Conservation (phyloP, 1,139 yeast genomes). For the Scheffersomyces stambukii region DNA sequence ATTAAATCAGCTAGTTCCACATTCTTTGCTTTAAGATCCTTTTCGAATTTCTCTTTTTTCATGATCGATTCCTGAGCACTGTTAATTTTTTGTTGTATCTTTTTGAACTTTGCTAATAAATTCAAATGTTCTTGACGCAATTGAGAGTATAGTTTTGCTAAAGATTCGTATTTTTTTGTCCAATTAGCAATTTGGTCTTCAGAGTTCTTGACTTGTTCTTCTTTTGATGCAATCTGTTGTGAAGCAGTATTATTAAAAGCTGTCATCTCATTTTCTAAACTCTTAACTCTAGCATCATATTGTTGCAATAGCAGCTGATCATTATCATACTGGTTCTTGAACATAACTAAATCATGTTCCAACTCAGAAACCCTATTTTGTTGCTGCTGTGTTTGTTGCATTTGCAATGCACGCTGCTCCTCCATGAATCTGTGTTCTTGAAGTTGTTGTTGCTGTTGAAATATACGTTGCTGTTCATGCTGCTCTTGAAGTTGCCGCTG, state of each 20-base stretch:
- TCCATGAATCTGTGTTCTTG: constrained; percentile 45
- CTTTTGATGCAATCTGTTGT: constrained; percentile 73
- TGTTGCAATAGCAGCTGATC: constrained; percentile 83
- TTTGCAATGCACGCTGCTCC: constrained; percentile 61
- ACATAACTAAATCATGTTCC: constrained; percentile 73
- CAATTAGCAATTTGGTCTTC: constrained; percentile 78
- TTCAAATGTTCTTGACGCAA: constrained; percentile 89
- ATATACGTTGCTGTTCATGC: constrained; percentile 54
- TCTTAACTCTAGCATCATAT: constrained; percentile 81
- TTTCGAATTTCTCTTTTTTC: constrained; percentile 77
- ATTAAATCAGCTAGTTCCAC: constrained; percentile 86
- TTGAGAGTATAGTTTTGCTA: constrained; percentile 88
- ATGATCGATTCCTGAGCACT: constrained; percentile 91
- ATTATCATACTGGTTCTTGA: constrained; percentile 80
- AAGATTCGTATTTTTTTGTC: constrained; percentile 84
- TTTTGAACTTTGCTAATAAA: constrained; percentile 73
- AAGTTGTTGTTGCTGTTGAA: constrained; percentile 71
- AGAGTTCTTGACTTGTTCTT: constrained; percentile 62
- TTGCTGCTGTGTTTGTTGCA: constrained; percentile 70
- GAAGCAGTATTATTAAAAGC: constrained; percentile 63
- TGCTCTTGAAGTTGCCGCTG: constrained; percentile 47
- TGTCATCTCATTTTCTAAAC: constrained; percentile 69
- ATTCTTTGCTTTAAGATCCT: constrained; percentile 80
- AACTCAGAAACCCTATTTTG: constrained; percentile 78
- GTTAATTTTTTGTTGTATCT: constrained; percentile 82